These are phyloP conservation scores for Pseudopediastrum boryanum DNA, from an alignment of 139 green algal genomes.

Conservation along the genomic window DNA sequence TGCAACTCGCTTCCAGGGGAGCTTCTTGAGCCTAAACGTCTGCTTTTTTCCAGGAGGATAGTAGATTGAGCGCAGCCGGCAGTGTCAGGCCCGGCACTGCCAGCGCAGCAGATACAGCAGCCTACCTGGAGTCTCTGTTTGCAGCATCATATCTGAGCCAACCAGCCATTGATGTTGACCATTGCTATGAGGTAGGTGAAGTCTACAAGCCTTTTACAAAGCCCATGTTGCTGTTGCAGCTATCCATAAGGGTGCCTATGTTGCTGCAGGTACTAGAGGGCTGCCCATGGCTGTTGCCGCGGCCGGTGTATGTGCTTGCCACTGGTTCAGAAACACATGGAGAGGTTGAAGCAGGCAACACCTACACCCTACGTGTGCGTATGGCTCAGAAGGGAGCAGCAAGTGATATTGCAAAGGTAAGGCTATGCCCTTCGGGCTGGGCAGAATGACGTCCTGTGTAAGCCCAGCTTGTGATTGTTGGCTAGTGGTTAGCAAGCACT, in stretches of 20 bases:
- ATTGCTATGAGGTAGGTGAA: slow-evolving; percentile 26
- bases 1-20: background rate
- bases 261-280: slow-evolving; percentile 58
- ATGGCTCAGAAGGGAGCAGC: slow-evolving; percentile 46
- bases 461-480: background rate
- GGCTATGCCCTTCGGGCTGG: background rate
- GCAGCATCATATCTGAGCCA: slow-evolving; percentile 19
- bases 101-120: slow-evolving; percentile 20
- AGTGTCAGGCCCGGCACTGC: background rate
- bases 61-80: background rate
- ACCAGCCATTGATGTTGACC: slow-evolving; percentile 23
- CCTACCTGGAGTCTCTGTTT: slow-evolving; percentile 34
- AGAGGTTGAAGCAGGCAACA: slow-evolving; percentile 8
- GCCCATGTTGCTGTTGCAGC: background rate
- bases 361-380: slow-evolving; percentile 64
- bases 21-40: too few species aligned
- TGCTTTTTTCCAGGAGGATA: background rate
- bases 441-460: background rate
- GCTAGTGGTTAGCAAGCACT: background rate
- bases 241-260: background rate
- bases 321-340: slow-evolving; percentile 3
- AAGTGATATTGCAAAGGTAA: slow-evolving; percentile 60
- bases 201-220: background rate
- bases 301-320: slow-evolving; percentile 69
- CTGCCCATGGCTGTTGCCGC: slow-evolving; percentile 71